phyloP scores from a whole-genome alignment of 768 basidiomycete species.

The Calocera cornea region DNA sequence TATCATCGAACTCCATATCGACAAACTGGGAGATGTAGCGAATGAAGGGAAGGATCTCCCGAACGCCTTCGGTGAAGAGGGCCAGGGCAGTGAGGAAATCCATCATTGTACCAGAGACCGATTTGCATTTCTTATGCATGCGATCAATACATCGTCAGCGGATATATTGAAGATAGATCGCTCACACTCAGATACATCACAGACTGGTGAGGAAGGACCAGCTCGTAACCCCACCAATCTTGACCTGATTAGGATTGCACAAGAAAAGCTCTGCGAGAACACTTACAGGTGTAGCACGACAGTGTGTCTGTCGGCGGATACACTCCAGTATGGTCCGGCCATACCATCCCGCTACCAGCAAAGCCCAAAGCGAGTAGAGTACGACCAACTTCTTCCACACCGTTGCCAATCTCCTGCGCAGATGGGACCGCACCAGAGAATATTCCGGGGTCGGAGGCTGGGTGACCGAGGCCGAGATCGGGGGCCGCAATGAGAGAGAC shows the following conservation, averaged over 20 bases:
- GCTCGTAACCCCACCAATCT: conserved; percentile 90
- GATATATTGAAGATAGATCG: neutral
- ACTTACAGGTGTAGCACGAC: conserved; percentile 65
- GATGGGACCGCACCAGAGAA: conserved; percentile 66
- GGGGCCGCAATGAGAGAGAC: conserved; percentile 47
- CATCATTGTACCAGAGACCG: conserved; percentile 48
- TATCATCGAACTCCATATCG: conserved; percentile 57
- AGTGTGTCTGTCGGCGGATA: conserved; percentile 65
- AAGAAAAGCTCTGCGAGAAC: neutral
- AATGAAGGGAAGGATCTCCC: conserved; percentile 72
- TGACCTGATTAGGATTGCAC: neutral
- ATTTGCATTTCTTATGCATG: conserved; percentile 37
- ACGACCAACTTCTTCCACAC: conserved; percentile 57
- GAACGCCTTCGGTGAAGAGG: conserved; percentile 54
- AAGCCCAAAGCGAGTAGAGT: conserved; percentile 66
- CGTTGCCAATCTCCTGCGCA: conserved; percentile 53
- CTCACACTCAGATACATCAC: conserved; percentile 42
- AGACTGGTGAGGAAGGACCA: conserved; percentile 60
- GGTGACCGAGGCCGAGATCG: conserved; percentile 58
- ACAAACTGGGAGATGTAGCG: conserved; percentile 70
- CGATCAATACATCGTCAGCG: neutral
- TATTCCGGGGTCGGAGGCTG: conserved; percentile 44
- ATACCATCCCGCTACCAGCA: conserved; percentile 50
- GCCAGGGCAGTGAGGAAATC: conserved; percentile 65
- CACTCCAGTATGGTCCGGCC: conserved; percentile 52